Evolutionary conservation across 2,329 filamentous ascomycete genomes (phyloP).

Genomic region (Cadophora luteo-olivacea): DNA sequence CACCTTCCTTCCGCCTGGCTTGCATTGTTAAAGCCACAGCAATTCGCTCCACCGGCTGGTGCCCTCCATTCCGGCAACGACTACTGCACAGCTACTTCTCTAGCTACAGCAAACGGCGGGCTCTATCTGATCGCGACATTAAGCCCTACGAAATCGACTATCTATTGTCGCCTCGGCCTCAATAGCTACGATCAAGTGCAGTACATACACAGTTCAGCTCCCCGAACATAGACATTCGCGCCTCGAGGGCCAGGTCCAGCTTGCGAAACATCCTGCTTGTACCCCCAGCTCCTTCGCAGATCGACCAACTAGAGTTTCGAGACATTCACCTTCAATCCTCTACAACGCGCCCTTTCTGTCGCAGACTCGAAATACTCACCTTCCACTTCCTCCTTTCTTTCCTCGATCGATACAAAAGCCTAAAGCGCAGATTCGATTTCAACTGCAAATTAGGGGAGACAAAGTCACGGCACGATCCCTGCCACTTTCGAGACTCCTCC

Average conservation of each 20-base stretch:
- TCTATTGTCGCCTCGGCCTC: not conserved
- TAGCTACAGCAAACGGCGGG: slow-evolving; percentile 8
- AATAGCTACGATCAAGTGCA: slow-evolving; percentile 5
- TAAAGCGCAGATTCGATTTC: slow-evolving; percentile 4
- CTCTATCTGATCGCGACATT: slow-evolving; percentile 3
- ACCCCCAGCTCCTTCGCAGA: slow-evolving; percentile 5
- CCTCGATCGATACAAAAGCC: not conserved
- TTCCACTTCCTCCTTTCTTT: not conserved
- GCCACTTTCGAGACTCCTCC: slow-evolving; percentile 35
- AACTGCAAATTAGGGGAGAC: slow-evolving; percentile 10
- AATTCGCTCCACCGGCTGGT: slow-evolving; percentile 14
- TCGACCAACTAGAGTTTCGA: slow-evolving; percentile 5
- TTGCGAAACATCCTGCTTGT: slow-evolving; percentile 16
- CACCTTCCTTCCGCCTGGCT: not conserved
- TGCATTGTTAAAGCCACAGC: slow-evolving; percentile 7
- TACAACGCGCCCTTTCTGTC: not conserved
- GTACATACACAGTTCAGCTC: not conserved
- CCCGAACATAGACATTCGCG: slow-evolving; percentile 4
- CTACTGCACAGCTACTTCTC: slow-evolving; percentile 7
- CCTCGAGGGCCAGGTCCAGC: slow-evolving; percentile 7
- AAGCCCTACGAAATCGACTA: slow-evolving; percentile 3
- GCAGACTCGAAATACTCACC: slow-evolving; percentile 7
- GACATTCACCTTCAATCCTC: slow-evolving; percentile 3
- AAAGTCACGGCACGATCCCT: slow-evolving; percentile 32
- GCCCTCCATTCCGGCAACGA: slow-evolving; percentile 9